phyloP scores from a whole-genome alignment of 225 moss, liverwort and hornwort species.

The Physcomitrium patens region DNA sequence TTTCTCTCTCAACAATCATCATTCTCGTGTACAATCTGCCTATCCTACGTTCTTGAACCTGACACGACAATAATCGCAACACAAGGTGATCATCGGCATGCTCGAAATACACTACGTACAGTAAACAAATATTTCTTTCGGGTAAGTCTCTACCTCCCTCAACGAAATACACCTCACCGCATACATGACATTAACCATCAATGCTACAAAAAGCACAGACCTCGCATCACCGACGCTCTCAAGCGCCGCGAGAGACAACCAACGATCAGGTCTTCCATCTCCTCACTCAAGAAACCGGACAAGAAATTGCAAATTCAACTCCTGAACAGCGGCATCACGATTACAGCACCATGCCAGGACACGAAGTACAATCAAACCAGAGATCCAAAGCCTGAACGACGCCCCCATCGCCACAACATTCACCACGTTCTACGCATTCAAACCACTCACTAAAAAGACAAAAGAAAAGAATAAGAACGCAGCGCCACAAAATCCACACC shows the following conservation, averaged over 20 bases:
- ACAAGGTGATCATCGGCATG: not conserved
- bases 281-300: not conserved
- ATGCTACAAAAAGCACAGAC: conserved; percentile 4
- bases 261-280: conserved; percentile 19
- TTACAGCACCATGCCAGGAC: conserved; percentile 18
- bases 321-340: conserved; percentile 25
- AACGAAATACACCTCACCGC: conserved; percentile 3
- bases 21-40: not conserved
- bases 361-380: conserved; percentile 18
- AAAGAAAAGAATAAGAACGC: too few species aligned
- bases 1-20: not conserved
- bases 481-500: too few species aligned
- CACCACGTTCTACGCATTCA: conserved; percentile 7
- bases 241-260: conserved; percentile 1
- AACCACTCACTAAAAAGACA: not conserved
- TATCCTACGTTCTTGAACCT: not conserved
- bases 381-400: not conserved
- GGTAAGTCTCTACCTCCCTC: not conserved
- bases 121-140: conserved; percentile 15
- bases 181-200: conserved; percentile 12
- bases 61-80: not conserved
- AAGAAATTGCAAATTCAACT: conserved; percentile 29
- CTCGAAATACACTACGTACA: not conserved
- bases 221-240: conserved; percentile 9
- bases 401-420: not conserved